Base-by-base conservation (phyloP, 805 yeast species). In the Ogataea ramenticola region DNA sequence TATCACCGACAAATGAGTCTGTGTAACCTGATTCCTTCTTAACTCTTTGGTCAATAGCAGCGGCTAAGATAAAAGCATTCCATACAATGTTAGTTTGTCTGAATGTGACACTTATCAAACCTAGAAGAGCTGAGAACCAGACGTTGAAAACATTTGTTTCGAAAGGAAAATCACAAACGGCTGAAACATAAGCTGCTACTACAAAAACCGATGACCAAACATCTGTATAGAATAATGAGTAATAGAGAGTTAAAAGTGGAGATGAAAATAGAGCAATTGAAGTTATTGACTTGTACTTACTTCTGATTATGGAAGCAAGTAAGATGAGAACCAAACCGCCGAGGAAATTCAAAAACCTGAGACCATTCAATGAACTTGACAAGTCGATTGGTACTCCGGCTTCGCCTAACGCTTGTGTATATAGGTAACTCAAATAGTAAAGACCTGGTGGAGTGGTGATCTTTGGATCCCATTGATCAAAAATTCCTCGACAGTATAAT, bases 391-490 rank as follows among this genome's bases (percentile, higher is more conserved):
- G 55, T 19, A 65, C 51, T 52, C 62, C 65, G 1, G 65, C 8
- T 50, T 61, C 65, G 2, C 75, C 75, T 12, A 79, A 48, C 3
- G 71, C 41, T 31, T 62, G 62, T 9, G 66, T 39, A 48, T 70
- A 74, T 3, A 51, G 48, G 29, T 63, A 62, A 5, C 77, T 78
- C 10, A 77, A 49, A 6, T 61, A 45, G 58, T 93, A 91, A 16
- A 91, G 66, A 0, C 98, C 99, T 1, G 98, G 98, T 1, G 99
- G 99, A 0, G 99, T 93, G 2, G 99, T 91, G 58, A 93, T 88
- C 57, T 91, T 90, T 12, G 80, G 72, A 60, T 93, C 88, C 96
- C 96, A 89, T 1, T 66, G 54, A n/a, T 49, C 43, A 65, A 80
- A 88, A 42, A 78, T 67, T 12, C 82, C 83, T 1, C 59, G 51